Evolutionary conservation across 2,329 filamentous ascomycete genomes (phyloP).

Genomic region (Ceratocystis huliohia): DNA sequence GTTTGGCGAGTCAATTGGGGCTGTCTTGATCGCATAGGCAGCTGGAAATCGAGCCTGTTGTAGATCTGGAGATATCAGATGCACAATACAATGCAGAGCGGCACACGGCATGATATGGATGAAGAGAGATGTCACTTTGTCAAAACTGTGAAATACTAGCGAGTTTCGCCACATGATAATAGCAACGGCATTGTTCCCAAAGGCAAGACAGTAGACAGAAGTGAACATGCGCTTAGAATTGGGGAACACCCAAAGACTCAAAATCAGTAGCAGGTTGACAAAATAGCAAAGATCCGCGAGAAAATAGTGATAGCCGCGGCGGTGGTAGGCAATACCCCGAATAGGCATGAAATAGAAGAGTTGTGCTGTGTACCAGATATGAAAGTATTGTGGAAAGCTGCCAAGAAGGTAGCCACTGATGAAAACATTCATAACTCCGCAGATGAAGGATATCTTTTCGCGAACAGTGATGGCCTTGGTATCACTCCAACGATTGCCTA

Average conservation of each 20-base stretch:
- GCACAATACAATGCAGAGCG: slow-evolving; percentile 81
- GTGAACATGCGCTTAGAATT: slow-evolving; percentile 84
- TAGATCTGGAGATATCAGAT: slow-evolving; percentile 54
- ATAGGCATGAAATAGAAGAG: slow-evolving; percentile 95
- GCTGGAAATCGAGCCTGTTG: slow-evolving; percentile 68
- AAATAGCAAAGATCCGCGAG: slow-evolving; percentile 96
- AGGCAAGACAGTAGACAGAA: slow-evolving; percentile 79
- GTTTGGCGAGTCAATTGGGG: slow-evolving; percentile 55
- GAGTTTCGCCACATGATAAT: slow-evolving; percentile 99
- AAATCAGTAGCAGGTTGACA: slow-evolving; percentile 72
- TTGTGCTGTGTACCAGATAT: slow-evolving; percentile 82
- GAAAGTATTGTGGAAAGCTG: slow-evolving; percentile 71
- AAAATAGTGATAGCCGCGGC: slow-evolving; percentile 92
- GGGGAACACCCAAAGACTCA: slow-evolving; percentile 84
- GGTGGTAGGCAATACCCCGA: slow-evolving; percentile 79
- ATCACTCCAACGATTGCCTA: slow-evolving; percentile 77
- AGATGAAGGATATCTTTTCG: slow-evolving; percentile 94
- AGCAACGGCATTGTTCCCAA: slow-evolving; percentile 91
- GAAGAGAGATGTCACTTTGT: slow-evolving; percentile 97
- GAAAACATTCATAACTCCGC: slow-evolving; percentile 92
- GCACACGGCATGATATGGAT: slow-evolving; percentile 99
- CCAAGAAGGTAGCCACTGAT: slow-evolving; percentile 90
- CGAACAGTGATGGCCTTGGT: slow-evolving; percentile 75
- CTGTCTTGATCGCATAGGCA: slow-evolving; percentile 64
- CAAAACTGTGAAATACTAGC: slow-evolving; percentile 93